Evolutionary conservation across 202 grass and related monocot genomes (phyloP).

Genomic region (Musa balbisiana): DNA sequence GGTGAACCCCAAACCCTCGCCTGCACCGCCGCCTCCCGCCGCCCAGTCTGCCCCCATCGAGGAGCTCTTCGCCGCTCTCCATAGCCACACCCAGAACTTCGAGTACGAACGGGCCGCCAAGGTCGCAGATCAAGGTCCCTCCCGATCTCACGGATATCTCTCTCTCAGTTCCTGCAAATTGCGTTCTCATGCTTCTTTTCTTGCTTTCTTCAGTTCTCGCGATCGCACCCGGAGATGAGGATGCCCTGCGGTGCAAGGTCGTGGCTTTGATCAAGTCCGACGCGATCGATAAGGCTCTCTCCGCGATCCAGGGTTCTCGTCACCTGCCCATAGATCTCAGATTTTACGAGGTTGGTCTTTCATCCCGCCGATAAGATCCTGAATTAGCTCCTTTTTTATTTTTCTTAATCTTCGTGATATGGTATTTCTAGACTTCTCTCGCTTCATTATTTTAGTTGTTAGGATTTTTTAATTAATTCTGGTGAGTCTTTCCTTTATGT

Average conservation of each 20-base stretch:
- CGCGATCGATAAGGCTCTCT: slow-evolving; percentile 54
- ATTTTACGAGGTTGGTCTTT: slow-evolving; percentile 49
- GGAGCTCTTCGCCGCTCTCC: slow-evolving; percentile 65
- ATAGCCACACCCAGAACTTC: slow-evolving; percentile 49
- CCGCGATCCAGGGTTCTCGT: slow-evolving; percentile 56
- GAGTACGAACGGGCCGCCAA: slow-evolving; percentile 49
- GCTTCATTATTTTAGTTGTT: not conserved
- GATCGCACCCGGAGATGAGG: slow-evolving; percentile 64
- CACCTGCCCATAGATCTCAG: slow-evolving; percentile 62
- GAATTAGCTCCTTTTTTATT: not conserved
- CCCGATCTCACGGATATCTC: not conserved
- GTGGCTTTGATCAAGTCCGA: slow-evolving; percentile 82
- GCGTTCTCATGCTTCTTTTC: not conserved
- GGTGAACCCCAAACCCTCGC: slow-evolving; percentile 34
- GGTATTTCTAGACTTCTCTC: not conserved
- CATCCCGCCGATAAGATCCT: not conserved
- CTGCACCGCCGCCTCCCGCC: slow-evolving; percentile 20
- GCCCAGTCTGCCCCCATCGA: slow-evolving; percentile 47
- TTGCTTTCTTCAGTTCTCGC: slow-evolving; percentile 46
- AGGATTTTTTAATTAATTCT: not conserved
- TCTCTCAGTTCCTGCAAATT: slow-evolving; percentile 7
- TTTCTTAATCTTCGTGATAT: not conserved
- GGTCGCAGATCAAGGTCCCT: slow-evolving; percentile 84
- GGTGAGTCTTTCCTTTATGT: not conserved
- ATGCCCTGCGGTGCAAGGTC: slow-evolving; percentile 86